Evolutionary conservation across 257 asterid species (phyloP), one percentile per base, ranked within the genome.

Genomic region (Leptodermis oblonga): DNA sequence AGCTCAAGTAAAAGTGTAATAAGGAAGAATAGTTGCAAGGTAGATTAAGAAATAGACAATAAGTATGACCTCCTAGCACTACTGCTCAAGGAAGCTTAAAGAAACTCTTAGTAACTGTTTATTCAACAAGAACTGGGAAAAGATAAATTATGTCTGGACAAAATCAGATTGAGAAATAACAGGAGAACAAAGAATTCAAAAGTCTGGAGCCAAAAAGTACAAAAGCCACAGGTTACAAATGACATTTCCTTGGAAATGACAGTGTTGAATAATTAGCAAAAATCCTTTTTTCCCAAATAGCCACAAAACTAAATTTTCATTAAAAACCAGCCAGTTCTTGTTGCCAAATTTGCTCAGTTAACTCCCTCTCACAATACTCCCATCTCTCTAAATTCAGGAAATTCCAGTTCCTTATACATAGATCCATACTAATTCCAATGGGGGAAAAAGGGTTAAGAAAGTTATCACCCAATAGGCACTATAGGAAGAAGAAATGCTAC

Each of bases 401-500:
- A 15, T 15, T 26, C 25, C 5, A 33, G 37, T 61, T 31, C 54
- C 70, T 51, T 49, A 11, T 39, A 30, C 31, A 62, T 45, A 17
- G 20, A 61, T 28, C 20, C 45, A 33, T 52, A 45, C 17, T 49
- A 34, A 49, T 37, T 23, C n/a, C 23, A 36, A 41, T 20, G 42
- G 46, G 39, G 15, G 68, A 17, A 36, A 42, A 23, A 13, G 39
- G 10, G 9, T 17, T 34, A 39, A 41, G 63, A 25, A 62, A 55
- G n/a, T 5, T 48, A 31, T 53, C 46, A 54, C 37, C 36, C 42
- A 48, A 65, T 67, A 0, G 46, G 39, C 46, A 52, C 33, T 6
- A 17, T 37, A 58, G 58, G 12, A 59, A 69, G 25, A 51, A 69
- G 51, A 36, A 59, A 26, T 77, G 66, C 39, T 45, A 59, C 87